phyloP scores from a whole-genome alignment of 768 basidiomycete genomes.

The Rhizopogon vesiculosus region DNA sequence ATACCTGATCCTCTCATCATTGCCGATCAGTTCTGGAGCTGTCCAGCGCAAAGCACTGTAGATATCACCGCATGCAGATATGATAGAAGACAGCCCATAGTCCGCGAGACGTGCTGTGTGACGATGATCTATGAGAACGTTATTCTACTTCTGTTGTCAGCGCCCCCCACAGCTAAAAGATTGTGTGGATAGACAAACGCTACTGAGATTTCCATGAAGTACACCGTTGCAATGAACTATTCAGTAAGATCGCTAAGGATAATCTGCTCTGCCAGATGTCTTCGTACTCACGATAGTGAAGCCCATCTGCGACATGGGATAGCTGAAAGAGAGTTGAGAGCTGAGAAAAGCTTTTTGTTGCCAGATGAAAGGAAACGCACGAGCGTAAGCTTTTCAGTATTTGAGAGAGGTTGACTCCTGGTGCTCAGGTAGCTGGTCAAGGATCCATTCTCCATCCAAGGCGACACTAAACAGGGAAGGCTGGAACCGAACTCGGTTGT shows the following conservation, averaged over 20 bases:
- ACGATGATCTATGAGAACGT: constrained; percentile 31
- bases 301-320: background rate
- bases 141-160: background rate
- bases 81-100: constrained; percentile 38
- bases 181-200: background rate
- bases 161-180: background rate
- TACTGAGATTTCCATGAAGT: constrained; percentile 7
- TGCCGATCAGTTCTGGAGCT: constrained; percentile 31
- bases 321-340: background rate
- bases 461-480: constrained; percentile 17
- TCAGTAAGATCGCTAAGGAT: background rate
- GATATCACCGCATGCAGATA: background rate
- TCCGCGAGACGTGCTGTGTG: constrained; percentile 35
- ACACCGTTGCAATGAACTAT: background rate
- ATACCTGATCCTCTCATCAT: background rate
- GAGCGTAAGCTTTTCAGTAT: constrained; percentile 9
- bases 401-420: constrained; percentile 1
- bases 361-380: constrained; percentile 8
- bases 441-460: constrained; percentile 14
- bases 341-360: background rate
- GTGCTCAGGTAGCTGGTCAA: constrained; percentile 10
- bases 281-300: constrained; percentile 5
- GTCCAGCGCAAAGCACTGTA: constrained; percentile 38
- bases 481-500: constrained; percentile 17
- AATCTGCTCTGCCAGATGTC: background rate